Evolutionary conservation across 306 rosid genomes (phyloP).

Genomic region (Dryas octopetala): DNA sequence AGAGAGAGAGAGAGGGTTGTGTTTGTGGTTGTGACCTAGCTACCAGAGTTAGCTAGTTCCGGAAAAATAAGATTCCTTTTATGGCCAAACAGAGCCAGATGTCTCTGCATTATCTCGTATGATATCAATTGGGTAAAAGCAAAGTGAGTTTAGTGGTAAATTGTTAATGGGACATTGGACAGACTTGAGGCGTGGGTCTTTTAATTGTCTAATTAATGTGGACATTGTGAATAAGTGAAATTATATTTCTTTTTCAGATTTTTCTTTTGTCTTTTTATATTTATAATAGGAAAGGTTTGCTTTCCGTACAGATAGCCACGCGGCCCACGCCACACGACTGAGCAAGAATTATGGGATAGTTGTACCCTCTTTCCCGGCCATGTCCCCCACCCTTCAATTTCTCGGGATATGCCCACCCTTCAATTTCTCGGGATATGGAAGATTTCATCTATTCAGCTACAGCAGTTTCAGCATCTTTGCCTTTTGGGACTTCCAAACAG

Average conservation of each 20-base stretch:
- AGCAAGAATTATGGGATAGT: slow-evolving; percentile 8
- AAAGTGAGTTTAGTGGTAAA: too few relatives aligned
- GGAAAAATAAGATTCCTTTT: slow-evolving; percentile 10
- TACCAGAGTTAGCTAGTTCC: background rate
- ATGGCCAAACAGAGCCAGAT: background rate
- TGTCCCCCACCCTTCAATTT: background rate
- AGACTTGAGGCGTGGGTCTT: too few relatives aligned
- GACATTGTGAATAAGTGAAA: too few relatives aligned
- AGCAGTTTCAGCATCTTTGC: too few relatives aligned
- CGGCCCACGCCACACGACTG: slow-evolving; percentile 10
- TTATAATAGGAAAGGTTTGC: background rate
- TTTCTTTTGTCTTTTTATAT: background rate
- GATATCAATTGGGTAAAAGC: too few relatives aligned
- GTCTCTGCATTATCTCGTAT: too few relatives aligned
- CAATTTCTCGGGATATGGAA: background rate
- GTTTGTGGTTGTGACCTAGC: too few relatives aligned
- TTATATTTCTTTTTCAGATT: background rate
- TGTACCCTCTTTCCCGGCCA: slow-evolving; percentile 18
- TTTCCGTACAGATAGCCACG: slow-evolving; percentile 17
- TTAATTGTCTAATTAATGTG: too few relatives aligned
- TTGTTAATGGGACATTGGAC: too few relatives aligned
- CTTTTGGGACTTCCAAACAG: too few relatives aligned
- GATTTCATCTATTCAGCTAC: background rate
- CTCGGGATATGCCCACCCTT: background rate
- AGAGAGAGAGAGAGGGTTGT: background rate